Conservation (phyloP, 805 yeast genomes). For the Candida glaebosa region DNA sequence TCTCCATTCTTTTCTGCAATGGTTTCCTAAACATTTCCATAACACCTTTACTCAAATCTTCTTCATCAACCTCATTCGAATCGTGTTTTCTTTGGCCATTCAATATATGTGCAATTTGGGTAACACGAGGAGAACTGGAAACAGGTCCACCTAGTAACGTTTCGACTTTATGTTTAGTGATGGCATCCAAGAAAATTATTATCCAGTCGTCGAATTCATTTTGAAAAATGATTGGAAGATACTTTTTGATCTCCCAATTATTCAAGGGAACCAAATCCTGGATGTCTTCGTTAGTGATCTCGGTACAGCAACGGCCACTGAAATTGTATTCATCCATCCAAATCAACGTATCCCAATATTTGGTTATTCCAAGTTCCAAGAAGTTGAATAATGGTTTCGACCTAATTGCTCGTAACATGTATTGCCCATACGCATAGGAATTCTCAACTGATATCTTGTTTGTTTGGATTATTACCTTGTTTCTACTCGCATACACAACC, state of each 20-base stretch:
- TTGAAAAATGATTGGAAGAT: constrained; percentile 70
- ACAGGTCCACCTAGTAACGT: constrained; percentile 34
- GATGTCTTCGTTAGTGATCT: constrained; percentile 41
- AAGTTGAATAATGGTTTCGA: constrained; percentile 79
- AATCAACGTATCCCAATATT: constrained; percentile 87
- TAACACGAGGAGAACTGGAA: constrained; percentile 54
- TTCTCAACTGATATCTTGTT: constrained; percentile 75
- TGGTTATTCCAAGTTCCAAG: constrained; percentile 67
- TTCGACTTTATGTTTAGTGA: constrained; percentile 53
- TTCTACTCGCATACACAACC: constrained; percentile 76
- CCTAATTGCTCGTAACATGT: constrained; percentile 71
- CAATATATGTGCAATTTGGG: constrained; percentile 60
- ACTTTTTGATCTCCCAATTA: constrained; percentile 77
- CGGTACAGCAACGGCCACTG: constrained; percentile 63
- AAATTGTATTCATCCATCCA: constrained; percentile 94
- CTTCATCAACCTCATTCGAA: constrained; percentile 31
- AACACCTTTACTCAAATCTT: constrained; percentile 38
- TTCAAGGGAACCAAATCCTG: constrained; percentile 49
- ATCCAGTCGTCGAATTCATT: constrained; percentile 89
- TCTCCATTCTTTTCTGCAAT: constrained; percentile 60
- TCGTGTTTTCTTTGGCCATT: constrained; percentile 39
- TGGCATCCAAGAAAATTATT: constrained; percentile 65
- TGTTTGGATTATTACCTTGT: constrained; percentile 69
- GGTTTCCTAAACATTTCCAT: constrained; percentile 60
- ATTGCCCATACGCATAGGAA: constrained; percentile 88